Evolutionary conservation across 495 filamentous ascomycete genomes (phyloP).

Genomic region (Talaromyces thailandensis): DNA sequence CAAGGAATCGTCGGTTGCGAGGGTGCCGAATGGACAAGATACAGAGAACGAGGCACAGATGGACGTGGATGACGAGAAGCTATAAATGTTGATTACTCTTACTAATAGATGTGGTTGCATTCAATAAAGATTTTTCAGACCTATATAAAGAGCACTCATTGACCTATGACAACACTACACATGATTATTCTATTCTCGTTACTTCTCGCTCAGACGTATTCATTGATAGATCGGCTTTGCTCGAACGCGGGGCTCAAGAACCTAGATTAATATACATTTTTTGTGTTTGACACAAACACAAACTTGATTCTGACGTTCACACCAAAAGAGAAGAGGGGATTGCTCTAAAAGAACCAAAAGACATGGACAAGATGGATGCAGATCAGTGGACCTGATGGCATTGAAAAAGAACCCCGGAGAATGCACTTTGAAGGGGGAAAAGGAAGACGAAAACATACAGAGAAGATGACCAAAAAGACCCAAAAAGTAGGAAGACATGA

Average conservation of each 20-base stretch:
- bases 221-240: not conserved
- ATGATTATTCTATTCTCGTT: not conserved
- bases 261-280: not conserved
- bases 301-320: not conserved
- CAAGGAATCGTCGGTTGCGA: conserved; percentile 78
- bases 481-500: not conserved
- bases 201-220: not conserved
- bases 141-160: not conserved
- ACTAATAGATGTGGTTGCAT: conserved; percentile 1
- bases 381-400: not conserved
- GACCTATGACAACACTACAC: not conserved
- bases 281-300: not conserved
- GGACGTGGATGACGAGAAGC: conserved; percentile 54
- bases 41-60: conserved; percentile 45
- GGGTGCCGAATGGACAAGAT: conserved; percentile 40
- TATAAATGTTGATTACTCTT: conserved; percentile 23
- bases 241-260: not conserved
- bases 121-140: not conserved
- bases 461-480: not conserved
- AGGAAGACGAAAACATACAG: not conserved
- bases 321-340: conserved; percentile 1
- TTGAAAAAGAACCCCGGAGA: not conserved
- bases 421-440: not conserved
- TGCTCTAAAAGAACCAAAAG: not conserved
- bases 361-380: not conserved